Percentiles rank a stretch among this genome's conserved stretches.
These are phyloP conservation scores for Trichophyton rubrum DNA, from an alignment of 2,329 filamentous ascomycete species.

Conservation along the genomic window DNA sequence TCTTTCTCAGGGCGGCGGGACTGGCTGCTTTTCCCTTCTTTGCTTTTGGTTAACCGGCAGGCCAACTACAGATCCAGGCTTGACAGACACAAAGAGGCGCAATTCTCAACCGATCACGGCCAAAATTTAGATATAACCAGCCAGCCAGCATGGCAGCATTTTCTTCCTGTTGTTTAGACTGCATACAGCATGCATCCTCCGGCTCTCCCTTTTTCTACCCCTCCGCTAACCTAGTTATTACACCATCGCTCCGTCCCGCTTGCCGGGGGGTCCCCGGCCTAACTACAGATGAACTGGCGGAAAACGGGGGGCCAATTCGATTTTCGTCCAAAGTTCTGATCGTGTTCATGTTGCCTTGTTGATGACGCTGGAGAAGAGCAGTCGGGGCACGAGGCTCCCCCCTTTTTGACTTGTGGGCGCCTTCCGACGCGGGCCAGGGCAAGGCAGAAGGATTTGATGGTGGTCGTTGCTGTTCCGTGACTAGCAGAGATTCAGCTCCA, in stretches of 20 bases:
- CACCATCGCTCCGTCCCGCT: background rate
- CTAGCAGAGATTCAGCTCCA: background rate
- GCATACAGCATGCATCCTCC: background rate
- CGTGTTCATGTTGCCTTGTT: background rate
- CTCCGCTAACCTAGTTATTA: background rate
- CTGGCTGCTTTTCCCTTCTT: background rate
- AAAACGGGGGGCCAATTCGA: background rate
- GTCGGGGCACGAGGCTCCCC: background rate
- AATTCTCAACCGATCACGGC: too few relatives aligned
- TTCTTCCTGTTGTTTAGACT: background rate
- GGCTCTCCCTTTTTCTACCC: background rate
- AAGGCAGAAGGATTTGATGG: background rate
- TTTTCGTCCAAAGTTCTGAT: background rate
- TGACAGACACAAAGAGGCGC: too few relatives aligned
- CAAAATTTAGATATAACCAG: too few relatives aligned
- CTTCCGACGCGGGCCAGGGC: background rate
- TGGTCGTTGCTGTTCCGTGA: background rate
- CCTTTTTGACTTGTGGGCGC: background rate
- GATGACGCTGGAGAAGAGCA: background rate
- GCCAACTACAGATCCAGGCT: too few relatives aligned
- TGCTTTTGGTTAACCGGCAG: background rate
- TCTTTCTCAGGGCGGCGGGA: too few relatives aligned
- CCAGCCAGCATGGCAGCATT: background rate
- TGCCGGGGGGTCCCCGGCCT: background rate
- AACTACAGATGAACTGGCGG: background rate